These are phyloP conservation scores for Colletotrichum spaethianum DNA, from an alignment of 2,329 filamentous ascomycete genomes.

Conservation along the genomic window DNA sequence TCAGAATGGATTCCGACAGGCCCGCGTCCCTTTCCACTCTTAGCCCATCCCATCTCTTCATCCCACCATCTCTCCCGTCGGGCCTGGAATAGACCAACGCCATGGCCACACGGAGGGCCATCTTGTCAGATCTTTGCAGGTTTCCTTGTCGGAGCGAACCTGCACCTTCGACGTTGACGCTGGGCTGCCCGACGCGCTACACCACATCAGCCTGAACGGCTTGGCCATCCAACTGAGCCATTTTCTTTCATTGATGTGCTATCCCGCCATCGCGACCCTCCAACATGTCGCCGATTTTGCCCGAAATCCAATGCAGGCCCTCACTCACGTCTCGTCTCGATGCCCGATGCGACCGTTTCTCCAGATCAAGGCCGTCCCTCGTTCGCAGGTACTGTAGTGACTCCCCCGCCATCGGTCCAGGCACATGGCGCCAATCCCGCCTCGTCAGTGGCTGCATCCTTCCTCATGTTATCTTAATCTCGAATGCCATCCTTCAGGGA, in stretches of 20 bases:
- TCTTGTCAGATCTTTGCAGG: conserved; percentile 1
- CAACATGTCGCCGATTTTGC: conserved; percentile 12
- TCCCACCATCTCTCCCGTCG: background rate
- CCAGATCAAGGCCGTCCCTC: background rate
- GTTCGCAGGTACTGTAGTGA: background rate
- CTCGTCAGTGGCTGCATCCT: conserved; percentile 27
- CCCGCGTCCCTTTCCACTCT: background rate
- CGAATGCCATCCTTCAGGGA: background rate
- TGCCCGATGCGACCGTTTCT: conserved; percentile 1
- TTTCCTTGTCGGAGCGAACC: background rate
- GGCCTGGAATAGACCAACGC: background rate
- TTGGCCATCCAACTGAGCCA: conserved; percentile 24
- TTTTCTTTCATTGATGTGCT: conserved; percentile 7
- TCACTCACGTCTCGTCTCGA: conserved; percentile 17
- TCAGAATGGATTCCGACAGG: background rate
- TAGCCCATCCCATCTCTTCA: background rate
- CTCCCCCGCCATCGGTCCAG: conserved; percentile 14
- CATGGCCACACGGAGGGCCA: conserved; percentile 7
- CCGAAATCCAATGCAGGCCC: conserved; percentile 20
- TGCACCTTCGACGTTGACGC: background rate
- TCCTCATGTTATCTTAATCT: too few relatives aligned
- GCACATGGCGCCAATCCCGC: conserved; percentile 39
- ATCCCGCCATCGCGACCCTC: background rate
- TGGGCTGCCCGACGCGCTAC: background rate
- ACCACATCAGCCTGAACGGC: conserved; percentile 36